These are phyloP conservation scores for Penicillium glabrum DNA, from an alignment of 2,329 filamentous ascomycete species.

Conservation along the genomic window DNA sequence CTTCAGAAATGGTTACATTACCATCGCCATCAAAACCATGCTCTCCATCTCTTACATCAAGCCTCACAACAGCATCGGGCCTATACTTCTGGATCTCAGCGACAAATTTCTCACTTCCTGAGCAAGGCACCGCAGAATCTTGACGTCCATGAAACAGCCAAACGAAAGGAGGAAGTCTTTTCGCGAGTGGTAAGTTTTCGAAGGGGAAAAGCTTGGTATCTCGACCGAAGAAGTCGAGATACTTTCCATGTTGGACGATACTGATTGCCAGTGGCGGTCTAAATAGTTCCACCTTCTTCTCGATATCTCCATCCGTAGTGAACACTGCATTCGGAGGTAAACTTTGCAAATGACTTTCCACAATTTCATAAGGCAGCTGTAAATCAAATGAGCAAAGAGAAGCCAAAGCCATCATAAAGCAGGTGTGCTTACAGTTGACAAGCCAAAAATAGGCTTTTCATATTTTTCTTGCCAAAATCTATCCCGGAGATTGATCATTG, in stretches of 20 bases:
- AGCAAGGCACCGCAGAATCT: constrained; percentile 5
- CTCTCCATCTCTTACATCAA: constrained; percentile 1
- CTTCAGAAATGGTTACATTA: not conserved
- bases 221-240: constrained; percentile 3
- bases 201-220: constrained; percentile 5
- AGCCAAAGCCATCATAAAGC: not conserved
- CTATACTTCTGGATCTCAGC: not conserved
- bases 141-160: constrained; percentile 7
- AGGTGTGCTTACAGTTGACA: not conserved
- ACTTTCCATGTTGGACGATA: constrained; percentile 7
- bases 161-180: constrained; percentile 3
- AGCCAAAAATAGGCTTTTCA: constrained; percentile 6
- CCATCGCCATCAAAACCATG: constrained; percentile 1
- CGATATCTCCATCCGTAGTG: constrained; percentile 1
- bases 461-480: constrained; percentile 4
- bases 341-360: constrained; percentile 3
- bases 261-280: constrained; percentile 1
- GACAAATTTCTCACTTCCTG: not conserved
- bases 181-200: constrained; percentile 3
- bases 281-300: not conserved
- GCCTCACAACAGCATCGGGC: constrained; percentile 1
- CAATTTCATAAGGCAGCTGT: constrained; percentile 4
- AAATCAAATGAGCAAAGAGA: not conserved
- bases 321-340: not conserved
- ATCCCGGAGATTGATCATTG: constrained; percentile 10